Percentiles rank a stretch among this genome's conserved stretches.
Evolutionary conservation across 2,329 filamentous ascomycete species (phyloP).

Genomic region (Fusarium sp.): DNA sequence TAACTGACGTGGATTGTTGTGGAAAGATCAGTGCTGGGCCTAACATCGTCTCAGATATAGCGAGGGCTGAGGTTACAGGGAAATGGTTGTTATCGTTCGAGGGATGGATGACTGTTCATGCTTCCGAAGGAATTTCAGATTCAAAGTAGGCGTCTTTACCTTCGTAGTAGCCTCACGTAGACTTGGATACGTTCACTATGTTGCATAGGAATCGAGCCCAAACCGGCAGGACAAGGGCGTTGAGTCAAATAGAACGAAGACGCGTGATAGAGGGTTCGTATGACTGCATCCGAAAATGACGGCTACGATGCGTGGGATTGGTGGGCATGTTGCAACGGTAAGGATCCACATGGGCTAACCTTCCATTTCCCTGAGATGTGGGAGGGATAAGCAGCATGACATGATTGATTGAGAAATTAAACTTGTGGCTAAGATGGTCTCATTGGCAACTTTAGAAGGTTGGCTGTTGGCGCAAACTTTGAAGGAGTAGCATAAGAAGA

Average conservation of each 20-base stretch:
- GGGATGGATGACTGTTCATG: not conserved
- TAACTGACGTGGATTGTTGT: slow-evolving; percentile 4
- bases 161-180: slow-evolving; percentile 5
- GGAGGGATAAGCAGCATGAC: slow-evolving; percentile 31
- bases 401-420: slow-evolving; percentile 40
- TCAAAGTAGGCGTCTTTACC: not conserved
- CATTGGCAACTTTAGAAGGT: slow-evolving; percentile 13
- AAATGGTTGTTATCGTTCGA: slow-evolving; percentile 19
- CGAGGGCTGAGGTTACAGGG: slow-evolving; percentile 16
- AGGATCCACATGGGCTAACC: slow-evolving; percentile 37
- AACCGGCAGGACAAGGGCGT: slow-evolving; percentile 31
- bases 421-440: slow-evolving; percentile 33
- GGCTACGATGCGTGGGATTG: slow-evolving; percentile 39
- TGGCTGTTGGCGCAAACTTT: slow-evolving; percentile 22
- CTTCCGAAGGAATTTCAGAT: not conserved
- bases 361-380: slow-evolving; percentile 12
- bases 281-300: slow-evolving; percentile 38
- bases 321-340: slow-evolving; percentile 31
- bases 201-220: slow-evolving; percentile 14
- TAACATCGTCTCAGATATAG: slow-evolving; percentile 35
- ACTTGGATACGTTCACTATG: slow-evolving; percentile 4
- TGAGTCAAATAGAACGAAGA: slow-evolving; percentile 28
- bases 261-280: slow-evolving; percentile 40
- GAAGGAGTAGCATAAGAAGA: not conserved
- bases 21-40: slow-evolving; percentile 11